Evolutionary conservation across 1,284 basidiomycete genomes (phyloP), one percentile per base, ranked within the genome.

Genomic region (Rhodotorula sp.): DNA sequence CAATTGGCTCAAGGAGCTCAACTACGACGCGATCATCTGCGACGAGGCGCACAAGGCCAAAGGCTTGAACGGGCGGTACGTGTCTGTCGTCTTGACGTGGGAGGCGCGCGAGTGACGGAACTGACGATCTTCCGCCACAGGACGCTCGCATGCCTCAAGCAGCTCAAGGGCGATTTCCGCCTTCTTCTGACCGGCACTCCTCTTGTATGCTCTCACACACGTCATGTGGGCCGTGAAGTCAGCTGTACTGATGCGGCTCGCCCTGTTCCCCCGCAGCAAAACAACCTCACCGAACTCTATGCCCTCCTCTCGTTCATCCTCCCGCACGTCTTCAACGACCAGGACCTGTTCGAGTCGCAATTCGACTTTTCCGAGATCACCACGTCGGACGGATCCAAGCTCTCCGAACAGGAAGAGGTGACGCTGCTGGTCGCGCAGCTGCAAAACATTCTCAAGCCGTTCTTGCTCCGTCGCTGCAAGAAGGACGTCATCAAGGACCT

Each of bases 261-360:
- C 4, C 14, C n/a, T 46, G 20, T 4, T 22, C 2, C 33, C 53
- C 29, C 18, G 42, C 58, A 79, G 93, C 90, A 62, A 62, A 98
- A 99, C 81, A 97, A 97, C 78, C 85, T 99, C 4, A 85, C 88
- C 17, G 95, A 99, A 80, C 84, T 99, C 4, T 98, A 94, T 94
- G 90, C 92, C 2, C 84, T 98, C 12, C 87, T 99, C 56, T 96
- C 97, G 79, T 99, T 97, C 77, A 91, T 96, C 70, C 84, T 95
- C 3, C 93, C 93, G 0, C 89, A 92, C 77, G 89, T 98, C 69
- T 99, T 99, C 80, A 87, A 89, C 71, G 91, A 97, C 77, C 83
- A 53, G n/a, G 49, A 64, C 17, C 29, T 56, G 1, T 71, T 71
- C 60, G 91, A 95, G 81, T 87, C 92, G 79, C 94, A 92, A 93